Base-by-base conservation (phyloP, 768 basidiomycete species). In the Holtermannia corniformis region DNA sequence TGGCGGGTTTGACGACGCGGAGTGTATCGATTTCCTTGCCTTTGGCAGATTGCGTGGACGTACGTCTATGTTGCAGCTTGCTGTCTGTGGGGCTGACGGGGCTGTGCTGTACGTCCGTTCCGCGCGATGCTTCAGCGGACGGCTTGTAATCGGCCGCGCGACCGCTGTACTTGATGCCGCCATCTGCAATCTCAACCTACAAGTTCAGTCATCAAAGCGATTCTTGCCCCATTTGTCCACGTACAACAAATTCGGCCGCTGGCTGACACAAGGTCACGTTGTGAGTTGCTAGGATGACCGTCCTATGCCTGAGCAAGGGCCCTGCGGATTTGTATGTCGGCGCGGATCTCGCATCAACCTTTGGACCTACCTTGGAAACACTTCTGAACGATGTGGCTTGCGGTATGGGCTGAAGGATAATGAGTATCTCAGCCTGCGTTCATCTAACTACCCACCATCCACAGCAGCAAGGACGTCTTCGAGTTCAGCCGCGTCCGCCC, bases 381-480 rank as follows among this genome's bases (percentile, higher is more conserved):
- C 24, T 71, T 56, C 1, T 55, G 50, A 46, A 61, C 54, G 32
- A 73, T 62, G 23, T 45, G 62, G 25, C 65, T 62, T 14, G 67
- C 57, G 4, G 72, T 73, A 45, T 68, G 69, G 13, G 70, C 52
- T 37, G 32, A 37, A 37, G 10, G 16, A 7, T n/a, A n/a, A n/a
- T n/a, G n/a, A n/a, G n/a, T n/a, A n/a, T n/a, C n/a, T n/a, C n/a
- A n/a, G n/a, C n/a, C n/a, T n/a, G n/a, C n/a, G n/a, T n/a, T n/a
- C n/a, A n/a, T n/a, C n/a, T n/a, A n/a, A n/a, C n/a, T 7, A 37
- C 32, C 10, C 16, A 37, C 32, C 69, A 46, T 73, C 71, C 13
- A 73, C 66, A 4, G 69, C 69, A 11, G 65, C 66, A 20, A 72
- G 50, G 24, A 68, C 56, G 42, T 73, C 72, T n/a, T 60, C 58